These are phyloP conservation scores for Limonium bicolor DNA, from an alignment of 148 eudicot species.

Conservation along the genomic window DNA sequence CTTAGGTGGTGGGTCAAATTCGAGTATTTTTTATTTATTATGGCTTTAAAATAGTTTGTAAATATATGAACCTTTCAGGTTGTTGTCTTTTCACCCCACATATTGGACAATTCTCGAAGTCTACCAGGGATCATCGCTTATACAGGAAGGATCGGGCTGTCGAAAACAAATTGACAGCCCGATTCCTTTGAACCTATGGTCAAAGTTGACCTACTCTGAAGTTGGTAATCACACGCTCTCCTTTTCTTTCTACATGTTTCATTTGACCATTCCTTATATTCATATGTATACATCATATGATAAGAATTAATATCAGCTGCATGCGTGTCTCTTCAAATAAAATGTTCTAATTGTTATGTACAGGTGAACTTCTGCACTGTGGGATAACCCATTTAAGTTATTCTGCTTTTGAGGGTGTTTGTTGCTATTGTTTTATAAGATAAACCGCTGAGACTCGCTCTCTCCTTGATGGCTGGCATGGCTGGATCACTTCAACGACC, in stretches of 20 bases:
- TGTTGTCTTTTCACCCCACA: no score
- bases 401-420: constrained; percentile 1
- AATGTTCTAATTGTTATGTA: constrained; percentile 12
- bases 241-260: no score
- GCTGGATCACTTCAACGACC: constrained; percentile 68
- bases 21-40: no score
- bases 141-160: constrained; percentile 6
- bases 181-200: background rate
- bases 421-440: constrained; percentile 1
- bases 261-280: no score
- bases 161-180: background rate
- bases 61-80: no score
- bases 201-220: background rate
- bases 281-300: background rate
- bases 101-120: no score
- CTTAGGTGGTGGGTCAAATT: no score
- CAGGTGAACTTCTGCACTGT: constrained; percentile 16
- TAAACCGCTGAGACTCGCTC: constrained; percentile 9
- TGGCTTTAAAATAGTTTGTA: no score
- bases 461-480: constrained; percentile 37
- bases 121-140: no score
- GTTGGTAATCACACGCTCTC: no score
- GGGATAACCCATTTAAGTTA: background rate
- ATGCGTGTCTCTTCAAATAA: background rate
- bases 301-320: no score